These are phyloP conservation scores for Pseudopithomyces chartarum DNA, from an alignment of 2,329 filamentous ascomycete species.

Conservation along the genomic window DNA sequence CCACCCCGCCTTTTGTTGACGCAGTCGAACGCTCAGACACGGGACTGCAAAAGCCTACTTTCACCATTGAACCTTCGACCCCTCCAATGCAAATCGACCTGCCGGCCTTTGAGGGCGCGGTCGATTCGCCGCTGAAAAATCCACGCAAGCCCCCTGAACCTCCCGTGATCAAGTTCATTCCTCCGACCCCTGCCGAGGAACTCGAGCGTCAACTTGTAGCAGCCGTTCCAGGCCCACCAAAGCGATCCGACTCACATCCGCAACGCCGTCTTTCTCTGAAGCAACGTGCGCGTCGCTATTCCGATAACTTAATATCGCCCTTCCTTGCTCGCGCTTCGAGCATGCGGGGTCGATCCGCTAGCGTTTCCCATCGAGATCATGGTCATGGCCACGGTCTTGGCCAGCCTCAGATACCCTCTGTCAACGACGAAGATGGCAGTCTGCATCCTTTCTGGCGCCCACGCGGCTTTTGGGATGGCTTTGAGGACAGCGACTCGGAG, in stretches of 20 bases:
- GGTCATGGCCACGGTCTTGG: slow-evolving; percentile 20
- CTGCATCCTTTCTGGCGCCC: slow-evolving; percentile 68
- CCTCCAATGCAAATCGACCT: slow-evolving; percentile 39
- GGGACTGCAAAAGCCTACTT: slow-evolving; percentile 26
- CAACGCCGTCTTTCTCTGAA: slow-evolving; percentile 47
- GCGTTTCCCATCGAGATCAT: slow-evolving; percentile 29
- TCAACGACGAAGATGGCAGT: slow-evolving; percentile 49
- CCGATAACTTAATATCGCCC: slow-evolving; percentile 50
- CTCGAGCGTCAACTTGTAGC: slow-evolving; percentile 46
- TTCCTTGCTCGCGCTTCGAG: slow-evolving; percentile 42
- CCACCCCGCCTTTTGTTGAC: slow-evolving; percentile 35
- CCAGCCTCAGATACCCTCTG: slow-evolving; percentile 31
- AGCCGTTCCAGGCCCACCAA: slow-evolving; percentile 26
- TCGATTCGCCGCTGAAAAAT: slow-evolving; percentile 64
- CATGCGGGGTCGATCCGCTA: slow-evolving; percentile 27
- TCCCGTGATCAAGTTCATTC: slow-evolving; percentile 60
- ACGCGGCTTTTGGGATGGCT: slow-evolving; percentile 67
- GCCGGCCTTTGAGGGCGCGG: slow-evolving; percentile 23
- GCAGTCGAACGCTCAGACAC: slow-evolving; percentile 19
- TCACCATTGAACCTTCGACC: slow-evolving; percentile 43
- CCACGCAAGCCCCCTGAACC: slow-evolving; percentile 63
- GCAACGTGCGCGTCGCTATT: slow-evolving; percentile 53
- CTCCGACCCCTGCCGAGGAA: slow-evolving; percentile 58
- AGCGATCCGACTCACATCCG: slow-evolving; percentile 40
- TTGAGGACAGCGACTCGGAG: slow-evolving; percentile 46